A percentile compares a stretch with the other conserved stretches of the same genome.
phyloP scores from a whole-genome alignment of 495 filamentous ascomycete genomes.

The Poronia punctata region DNA sequence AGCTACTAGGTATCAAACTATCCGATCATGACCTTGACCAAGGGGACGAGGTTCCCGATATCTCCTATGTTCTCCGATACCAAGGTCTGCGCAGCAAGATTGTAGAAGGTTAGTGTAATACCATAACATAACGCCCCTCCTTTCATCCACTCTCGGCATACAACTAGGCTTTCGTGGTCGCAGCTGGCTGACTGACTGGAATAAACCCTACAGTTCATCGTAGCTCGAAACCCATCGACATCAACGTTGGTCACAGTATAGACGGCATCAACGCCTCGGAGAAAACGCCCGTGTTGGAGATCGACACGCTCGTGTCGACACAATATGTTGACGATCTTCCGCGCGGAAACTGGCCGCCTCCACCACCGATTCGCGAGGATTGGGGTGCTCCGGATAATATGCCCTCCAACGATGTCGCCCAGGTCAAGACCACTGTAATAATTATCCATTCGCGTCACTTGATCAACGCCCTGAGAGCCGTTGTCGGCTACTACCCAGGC shows the following conservation, averaged over 20 bases:
- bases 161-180: background rate
- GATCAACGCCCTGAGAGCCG: slow-evolving; percentile 31
- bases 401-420: slow-evolving; percentile 16
- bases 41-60: slow-evolving; percentile 26
- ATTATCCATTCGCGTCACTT: slow-evolving; percentile 32
- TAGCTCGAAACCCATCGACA: slow-evolving; percentile 24
- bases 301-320: slow-evolving; percentile 23
- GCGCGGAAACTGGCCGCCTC: background rate
- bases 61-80: slow-evolving; percentile 25
- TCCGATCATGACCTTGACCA: slow-evolving; percentile 13
- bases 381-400: slow-evolving; percentile 7
- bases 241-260: slow-evolving; percentile 9
- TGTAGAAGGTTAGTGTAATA: slow-evolving; percentile 20
- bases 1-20: slow-evolving; percentile 4
- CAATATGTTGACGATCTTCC: background rate
- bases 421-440: slow-evolving; percentile 24
- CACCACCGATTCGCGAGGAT: background rate
- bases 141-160: background rate
- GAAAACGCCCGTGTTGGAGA: slow-evolving; percentile 26
- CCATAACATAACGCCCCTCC: background rate
- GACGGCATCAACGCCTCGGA: slow-evolving; percentile 4
- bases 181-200: too few species aligned
- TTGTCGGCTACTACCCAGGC: slow-evolving; percentile 31
- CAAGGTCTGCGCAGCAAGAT: slow-evolving; percentile 15
- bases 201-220: slow-evolving; percentile 23